Evolutionary conservation across 2,329 filamentous ascomycete genomes (phyloP).

Genomic region (Sporothrix brasiliensis): DNA sequence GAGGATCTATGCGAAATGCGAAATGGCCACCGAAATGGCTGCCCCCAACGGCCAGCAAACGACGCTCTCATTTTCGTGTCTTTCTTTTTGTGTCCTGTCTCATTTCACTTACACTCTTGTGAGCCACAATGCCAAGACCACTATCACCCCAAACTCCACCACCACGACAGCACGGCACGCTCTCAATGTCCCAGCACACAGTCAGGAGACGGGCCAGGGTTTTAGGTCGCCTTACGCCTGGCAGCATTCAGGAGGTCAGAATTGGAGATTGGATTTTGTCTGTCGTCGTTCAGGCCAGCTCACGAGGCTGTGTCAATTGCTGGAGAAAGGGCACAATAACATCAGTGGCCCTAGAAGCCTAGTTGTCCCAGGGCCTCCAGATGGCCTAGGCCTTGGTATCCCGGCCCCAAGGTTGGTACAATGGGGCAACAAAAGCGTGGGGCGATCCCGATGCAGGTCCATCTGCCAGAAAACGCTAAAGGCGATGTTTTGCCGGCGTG

Average conservation of each 20-base stretch:
- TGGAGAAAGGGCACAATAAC: too few relatives aligned
- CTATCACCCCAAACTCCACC: background rate
- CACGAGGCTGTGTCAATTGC: too few relatives aligned
- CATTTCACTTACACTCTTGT: slow-evolving; percentile 16
- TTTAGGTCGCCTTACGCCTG: background rate
- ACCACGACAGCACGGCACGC: background rate
- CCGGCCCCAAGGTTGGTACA: background rate
- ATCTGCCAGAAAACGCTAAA: background rate
- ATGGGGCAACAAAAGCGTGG: slow-evolving; percentile 6
- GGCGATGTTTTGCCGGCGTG: too few relatives aligned
- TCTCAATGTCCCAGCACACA: background rate
- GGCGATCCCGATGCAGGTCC: background rate
- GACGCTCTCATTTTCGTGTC: background rate
- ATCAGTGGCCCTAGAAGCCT: too few relatives aligned
- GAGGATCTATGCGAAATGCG: background rate
- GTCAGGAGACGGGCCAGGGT: background rate
- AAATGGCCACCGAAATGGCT: background rate
- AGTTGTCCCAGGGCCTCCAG: too few relatives aligned
- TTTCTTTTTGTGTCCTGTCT: background rate
- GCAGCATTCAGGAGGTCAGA: too few relatives aligned
- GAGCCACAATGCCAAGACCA: slow-evolving; percentile 15
- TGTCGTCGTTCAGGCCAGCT: too few relatives aligned
- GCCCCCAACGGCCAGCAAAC: too few relatives aligned
- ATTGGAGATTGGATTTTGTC: too few relatives aligned
- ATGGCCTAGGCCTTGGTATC: background rate